These are phyloP conservation scores for Ormosia semicastrata DNA, from an alignment of 306 rosid genomes.

Conservation along the genomic window DNA sequence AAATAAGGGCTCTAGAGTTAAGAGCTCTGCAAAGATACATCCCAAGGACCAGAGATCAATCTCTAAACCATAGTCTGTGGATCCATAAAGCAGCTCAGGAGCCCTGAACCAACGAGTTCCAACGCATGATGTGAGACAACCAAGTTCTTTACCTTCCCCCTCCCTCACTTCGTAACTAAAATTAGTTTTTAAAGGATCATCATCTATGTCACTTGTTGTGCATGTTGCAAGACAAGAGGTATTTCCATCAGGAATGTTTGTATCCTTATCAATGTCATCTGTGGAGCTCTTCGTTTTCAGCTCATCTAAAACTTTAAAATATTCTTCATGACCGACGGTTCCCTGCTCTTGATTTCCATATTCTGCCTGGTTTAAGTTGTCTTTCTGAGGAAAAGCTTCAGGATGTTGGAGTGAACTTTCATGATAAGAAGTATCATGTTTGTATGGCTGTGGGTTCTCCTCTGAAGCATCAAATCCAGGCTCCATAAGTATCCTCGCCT, in stretches of 20 bases:
- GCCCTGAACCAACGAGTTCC: slow-evolving; percentile 99
- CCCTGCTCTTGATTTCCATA: slow-evolving; percentile 43
- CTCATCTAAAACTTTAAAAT: slow-evolving; percentile 64
- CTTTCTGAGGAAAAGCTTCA: slow-evolving; percentile 34
- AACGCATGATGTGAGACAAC: slow-evolving; percentile 78
- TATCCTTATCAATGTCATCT: slow-evolving; percentile 55
- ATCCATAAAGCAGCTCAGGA: slow-evolving; percentile 92
- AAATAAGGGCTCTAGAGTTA: slow-evolving; percentile 74
- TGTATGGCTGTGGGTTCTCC: slow-evolving; percentile 38
- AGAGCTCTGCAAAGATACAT: slow-evolving; percentile 82
- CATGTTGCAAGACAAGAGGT: slow-evolving; percentile 85
- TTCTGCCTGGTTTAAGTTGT: slow-evolving; percentile 27
- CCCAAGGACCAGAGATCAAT: slow-evolving; percentile 96
- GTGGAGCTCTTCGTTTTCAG: slow-evolving; percentile 48
- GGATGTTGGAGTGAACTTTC: slow-evolving; percentile 36
- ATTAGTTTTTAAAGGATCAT: slow-evolving; percentile 59
- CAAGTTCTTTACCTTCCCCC: slow-evolving; percentile 47
- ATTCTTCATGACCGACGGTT: slow-evolving; percentile 53
- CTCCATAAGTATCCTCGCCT: slow-evolving; percentile 89
- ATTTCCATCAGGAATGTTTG: slow-evolving; percentile 53
- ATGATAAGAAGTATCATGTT: slow-evolving; percentile 27
- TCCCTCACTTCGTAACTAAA: slow-evolving; percentile 58
- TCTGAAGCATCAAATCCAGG: slow-evolving; percentile 48
- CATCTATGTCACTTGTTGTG: slow-evolving; percentile 73
- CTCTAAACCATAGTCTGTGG: slow-evolving; percentile 71